Evolutionary conservation across 1,284 basidiomycete genomes (phyloP).

Genomic region (Malassezia brasiliensis): DNA sequence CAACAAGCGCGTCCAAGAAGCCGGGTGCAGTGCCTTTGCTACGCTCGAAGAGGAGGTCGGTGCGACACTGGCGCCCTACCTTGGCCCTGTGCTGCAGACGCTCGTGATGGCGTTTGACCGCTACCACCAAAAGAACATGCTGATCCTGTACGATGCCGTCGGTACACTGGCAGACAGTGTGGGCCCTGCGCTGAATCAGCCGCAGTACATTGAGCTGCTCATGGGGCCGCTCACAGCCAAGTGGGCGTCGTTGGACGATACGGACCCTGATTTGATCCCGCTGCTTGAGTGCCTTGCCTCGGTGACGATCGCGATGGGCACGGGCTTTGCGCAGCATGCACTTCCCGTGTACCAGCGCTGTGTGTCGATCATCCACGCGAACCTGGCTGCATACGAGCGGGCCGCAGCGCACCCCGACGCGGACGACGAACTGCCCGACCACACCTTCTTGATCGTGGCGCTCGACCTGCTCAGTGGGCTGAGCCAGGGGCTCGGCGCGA

Average conservation of each 20-base stretch:
- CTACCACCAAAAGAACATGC: constrained; percentile 98
- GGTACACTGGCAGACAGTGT: constrained; percentile 96
- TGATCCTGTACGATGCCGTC: constrained; percentile 95
- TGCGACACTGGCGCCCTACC: constrained; percentile 74
- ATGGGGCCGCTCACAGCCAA: constrained; percentile 88
- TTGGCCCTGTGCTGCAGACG: constrained; percentile 87
- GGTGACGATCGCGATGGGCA: constrained; percentile 88
- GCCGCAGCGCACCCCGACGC: constrained; percentile 81
- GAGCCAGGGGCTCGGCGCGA: constrained; percentile 79
- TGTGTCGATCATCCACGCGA: constrained; percentile 69
- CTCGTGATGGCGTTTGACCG: constrained; percentile 92
- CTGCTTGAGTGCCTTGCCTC: constrained; percentile 84
- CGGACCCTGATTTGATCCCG: constrained; percentile 86
- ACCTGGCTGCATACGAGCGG: constrained; percentile 59
- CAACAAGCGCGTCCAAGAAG: constrained; percentile 98
- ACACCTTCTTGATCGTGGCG: constrained; percentile 69
- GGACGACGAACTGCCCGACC: constrained; percentile 38
- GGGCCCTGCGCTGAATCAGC: constrained; percentile 72
- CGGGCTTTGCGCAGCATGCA: constrained; percentile 80
- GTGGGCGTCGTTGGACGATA: constrained; percentile 79
- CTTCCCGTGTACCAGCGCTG: constrained; percentile 88
- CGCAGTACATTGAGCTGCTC: constrained; percentile 79
- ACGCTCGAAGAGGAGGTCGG: constrained; percentile 97
- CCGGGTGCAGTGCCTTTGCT: constrained; percentile 95
- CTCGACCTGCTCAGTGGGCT: constrained; percentile 89